Evolutionary conservation across 495 filamentous ascomycete genomes (phyloP).

Genomic region (Rhizodiscina lignyota): DNA sequence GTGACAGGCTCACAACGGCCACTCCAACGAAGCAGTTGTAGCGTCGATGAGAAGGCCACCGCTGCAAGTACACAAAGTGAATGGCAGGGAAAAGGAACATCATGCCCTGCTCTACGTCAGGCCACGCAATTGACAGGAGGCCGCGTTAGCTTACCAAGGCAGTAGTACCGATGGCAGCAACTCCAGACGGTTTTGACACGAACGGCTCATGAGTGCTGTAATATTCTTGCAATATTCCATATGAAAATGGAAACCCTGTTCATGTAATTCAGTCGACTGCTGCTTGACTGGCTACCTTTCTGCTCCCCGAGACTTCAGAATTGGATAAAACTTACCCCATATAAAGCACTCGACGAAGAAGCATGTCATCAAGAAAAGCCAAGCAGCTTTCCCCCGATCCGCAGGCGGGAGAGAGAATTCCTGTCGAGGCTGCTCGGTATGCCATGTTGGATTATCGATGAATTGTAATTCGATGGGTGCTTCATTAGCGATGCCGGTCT

Average conservation of each 20-base stretch:
- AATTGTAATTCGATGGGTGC: too few relatives aligned
- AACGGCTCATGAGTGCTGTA: conserved; percentile 32
- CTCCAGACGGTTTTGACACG: conserved; percentile 2
- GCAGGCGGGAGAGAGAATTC: conserved; percentile 35
- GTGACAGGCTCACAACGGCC: conserved; percentile 21
- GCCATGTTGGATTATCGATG: too few relatives aligned
- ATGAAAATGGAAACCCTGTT: conserved; percentile 39
- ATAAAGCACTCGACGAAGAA: conserved; percentile 47
- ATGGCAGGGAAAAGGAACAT: conserved; percentile 31
- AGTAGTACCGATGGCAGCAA: conserved; percentile 32
- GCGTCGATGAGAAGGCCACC: conserved; percentile 12
- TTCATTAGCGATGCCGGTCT: too few relatives aligned
- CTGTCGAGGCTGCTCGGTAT: too few relatives aligned
- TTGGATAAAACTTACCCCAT: too few relatives aligned
- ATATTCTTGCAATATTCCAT: conserved; percentile 43
- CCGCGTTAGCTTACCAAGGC: too few relatives aligned
- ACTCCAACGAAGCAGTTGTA: conserved; percentile 20
- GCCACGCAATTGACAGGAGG: too few relatives aligned
- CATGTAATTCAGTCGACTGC: too few relatives aligned
- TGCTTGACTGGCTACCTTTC: too few relatives aligned
- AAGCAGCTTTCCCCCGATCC: conserved; percentile 46
- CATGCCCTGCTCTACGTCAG: conserved; percentile 30
- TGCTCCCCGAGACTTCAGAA: too few relatives aligned
- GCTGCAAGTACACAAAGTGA: conserved; percentile 18
- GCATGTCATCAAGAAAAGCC: conserved; percentile 43